Base-by-base conservation (phyloP, 179 eudicot species). In the Beta macrorhiza region DNA sequence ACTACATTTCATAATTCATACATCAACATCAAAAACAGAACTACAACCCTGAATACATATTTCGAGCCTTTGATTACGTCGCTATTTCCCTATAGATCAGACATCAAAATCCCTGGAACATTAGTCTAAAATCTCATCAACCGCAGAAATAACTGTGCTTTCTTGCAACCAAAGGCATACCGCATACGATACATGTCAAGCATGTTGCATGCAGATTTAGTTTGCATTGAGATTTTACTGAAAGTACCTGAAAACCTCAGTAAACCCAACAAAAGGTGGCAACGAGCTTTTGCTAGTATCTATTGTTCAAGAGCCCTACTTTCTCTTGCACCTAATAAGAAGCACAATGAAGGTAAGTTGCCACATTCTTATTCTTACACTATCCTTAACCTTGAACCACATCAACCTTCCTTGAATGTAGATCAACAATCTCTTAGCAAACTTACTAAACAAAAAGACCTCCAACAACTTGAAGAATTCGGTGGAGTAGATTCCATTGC, bases 281-380 rank as follows among this genome's bases (percentile, higher is more conserved):
- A 83, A 47, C 58, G 62, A 37, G 93, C 91, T 5, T 80, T 90
- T 19, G 61, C 88, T 17, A 62, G 78, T 67, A 87, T 90, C 49
- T 90, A 90, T 74, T 88, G 79, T 68, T 84, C 90, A 1, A 84
- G 91, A 56, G 91, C 89, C 1, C 78, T 90, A 4, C 82, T 81
- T 19, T 61, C 82, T 14, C 65, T 51, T 70, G 10, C 72, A 1
- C 37, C 20, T 0, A 19, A 42, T 7, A 78, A 72, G 53, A 9
- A n/a, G 14, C 52, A 14, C 4, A 52, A 55, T 19, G 49, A 19
- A n/a, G 51, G 49, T 10, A 76, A 20, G 14, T 52, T 85, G 15
- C 47, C 59, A 32, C 74, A 69, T 55, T 83, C 83, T 44, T 57
- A 8, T 61, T 80, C 86, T 13, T 86, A 68, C 61, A 68, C 80